Evolutionary conservation across 768 basidiomycete species (phyloP), one percentile per base, ranked within the genome.

Genomic region (Auricularia heimuer): DNA sequence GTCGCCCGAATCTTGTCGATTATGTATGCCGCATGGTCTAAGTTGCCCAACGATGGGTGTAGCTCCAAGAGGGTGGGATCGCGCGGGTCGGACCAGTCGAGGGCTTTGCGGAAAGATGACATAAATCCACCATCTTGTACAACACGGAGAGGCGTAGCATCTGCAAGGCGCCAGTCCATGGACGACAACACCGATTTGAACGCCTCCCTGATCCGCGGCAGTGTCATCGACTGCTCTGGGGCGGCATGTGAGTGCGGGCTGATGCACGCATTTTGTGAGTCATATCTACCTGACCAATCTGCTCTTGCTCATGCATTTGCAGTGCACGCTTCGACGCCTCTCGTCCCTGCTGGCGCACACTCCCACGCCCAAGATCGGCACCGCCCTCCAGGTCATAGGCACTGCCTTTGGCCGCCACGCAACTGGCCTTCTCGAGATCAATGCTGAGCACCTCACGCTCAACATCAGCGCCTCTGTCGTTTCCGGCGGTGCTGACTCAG

Each of bases 131-230:
- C 68, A 44, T 74, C 69, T 6, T 70, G 47, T 42, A 73, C 56
- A 3, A 73, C 67, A n/a, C 67, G 68, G 18, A 69, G 65, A 16
- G 73, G 73, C 11, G 73, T 74, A n/a, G 71, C 69, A 64, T 74
- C 73, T 0, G 71, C 71, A 0, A 74, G 70, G 62, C 68, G 67
- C 73, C 73, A 74, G 4, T 65, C 68, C 61, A 74, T 54, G 4
- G 63, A 54, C 3, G 62, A 47, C 6, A 74, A 51, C 12, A 73
- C 24, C 2, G 63, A 61, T 16, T 45, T 2, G 18, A 73, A 71
- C 3, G 69, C 33, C 21, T 66, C 62, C 0, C 66, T 42, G 18
- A 69, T 42, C 0, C 47, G 35, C 10, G 68, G 67, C 14, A 64
- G 67, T 2, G 65, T 35, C 21, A 67, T 68, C 4, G 61, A 34